These are phyloP conservation scores for Rosa rugosa DNA, from an alignment of 306 rosid species.

Conservation along the genomic window DNA sequence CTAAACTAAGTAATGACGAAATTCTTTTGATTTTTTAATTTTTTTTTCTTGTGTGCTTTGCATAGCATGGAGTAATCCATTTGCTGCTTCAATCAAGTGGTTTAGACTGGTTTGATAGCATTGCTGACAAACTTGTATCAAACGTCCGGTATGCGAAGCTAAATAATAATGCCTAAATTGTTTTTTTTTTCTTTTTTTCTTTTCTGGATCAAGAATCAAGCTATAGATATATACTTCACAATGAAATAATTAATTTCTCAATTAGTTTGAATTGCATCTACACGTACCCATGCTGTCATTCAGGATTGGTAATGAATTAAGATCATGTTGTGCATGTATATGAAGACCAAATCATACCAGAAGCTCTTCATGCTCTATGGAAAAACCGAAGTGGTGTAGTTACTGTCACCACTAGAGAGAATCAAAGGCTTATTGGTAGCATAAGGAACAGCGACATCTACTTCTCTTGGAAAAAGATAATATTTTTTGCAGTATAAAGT, in stretches of 20 bases:
- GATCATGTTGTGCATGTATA: slow-evolving; percentile 45
- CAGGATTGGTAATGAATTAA: slow-evolving; percentile 48
- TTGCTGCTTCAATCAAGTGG: slow-evolving; percentile 65
- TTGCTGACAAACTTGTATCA: slow-evolving; percentile 51
- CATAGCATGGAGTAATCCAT: slow-evolving; percentile 52
- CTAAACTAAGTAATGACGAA: neutral
- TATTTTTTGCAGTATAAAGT: slow-evolving; percentile 42
- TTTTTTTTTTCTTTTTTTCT: neutral
- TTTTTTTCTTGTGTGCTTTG: neutral
- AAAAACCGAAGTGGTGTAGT: slow-evolving; percentile 38
- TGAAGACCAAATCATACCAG: slow-evolving; percentile 55
- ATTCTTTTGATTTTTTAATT: neutral
- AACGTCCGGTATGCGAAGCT: slow-evolving; percentile 43
- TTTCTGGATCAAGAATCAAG: neutral
- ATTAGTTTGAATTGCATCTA: neutral
- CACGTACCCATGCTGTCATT: slow-evolving; percentile 4
- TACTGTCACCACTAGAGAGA: slow-evolving; percentile 46
- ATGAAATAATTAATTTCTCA: neutral
- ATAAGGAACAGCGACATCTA: slow-evolving; percentile 47
- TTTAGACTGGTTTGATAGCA: slow-evolving; percentile 57
- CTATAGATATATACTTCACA: neutral
- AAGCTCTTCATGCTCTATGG: slow-evolving; percentile 49
- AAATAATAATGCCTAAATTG: neutral
- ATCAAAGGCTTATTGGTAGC: slow-evolving; percentile 53
- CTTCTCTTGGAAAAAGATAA: slow-evolving; percentile 44